phyloP scores from a whole-genome alignment of 1,139 yeast genomes.

The Hansenula sp. region DNA sequence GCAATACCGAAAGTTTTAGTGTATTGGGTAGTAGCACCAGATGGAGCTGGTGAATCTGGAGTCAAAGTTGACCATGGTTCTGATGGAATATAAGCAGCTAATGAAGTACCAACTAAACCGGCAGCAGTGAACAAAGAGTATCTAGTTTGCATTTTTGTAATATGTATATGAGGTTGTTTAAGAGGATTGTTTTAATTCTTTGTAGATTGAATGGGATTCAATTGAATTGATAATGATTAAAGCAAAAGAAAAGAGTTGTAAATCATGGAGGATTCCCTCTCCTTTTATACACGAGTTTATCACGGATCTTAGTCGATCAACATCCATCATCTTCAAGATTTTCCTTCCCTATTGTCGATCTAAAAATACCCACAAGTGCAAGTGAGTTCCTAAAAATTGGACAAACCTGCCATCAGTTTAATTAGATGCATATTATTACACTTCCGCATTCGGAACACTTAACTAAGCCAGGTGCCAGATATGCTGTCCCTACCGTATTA shows the following conservation, averaged over 20 bases:
- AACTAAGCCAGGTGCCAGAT: neutral
- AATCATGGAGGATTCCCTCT: neutral
- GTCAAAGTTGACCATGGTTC: conserved; percentile 75
- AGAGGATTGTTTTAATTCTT: neutral
- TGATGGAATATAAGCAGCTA: conserved; percentile 66
- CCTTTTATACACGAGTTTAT: conserved; percentile 1
- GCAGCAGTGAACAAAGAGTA: conserved; percentile 35
- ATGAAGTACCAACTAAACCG: conserved; percentile 42
- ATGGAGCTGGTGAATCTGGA: conserved; percentile 47
- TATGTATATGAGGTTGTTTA: neutral
- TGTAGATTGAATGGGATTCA: neutral
- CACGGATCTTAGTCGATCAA: neutral
- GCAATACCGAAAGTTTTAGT: conserved; percentile 66
- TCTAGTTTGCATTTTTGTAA: conserved; percentile 29
- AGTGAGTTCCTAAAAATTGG: neutral
- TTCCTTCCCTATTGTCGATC: neutral
- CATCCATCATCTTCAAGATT: neutral
- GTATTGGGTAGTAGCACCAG: conserved; percentile 63
- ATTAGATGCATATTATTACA: conserved; percentile 2
- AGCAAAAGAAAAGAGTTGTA: neutral
- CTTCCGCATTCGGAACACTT: neutral
- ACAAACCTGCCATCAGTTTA: neutral
- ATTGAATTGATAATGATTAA: conserved; percentile 1
- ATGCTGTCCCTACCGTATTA: neutral
- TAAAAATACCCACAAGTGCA: conserved; percentile 1